Conservation (phyloP, 2,329 filamentous ascomycete species). For the Cladobotryum mycophilum region DNA sequence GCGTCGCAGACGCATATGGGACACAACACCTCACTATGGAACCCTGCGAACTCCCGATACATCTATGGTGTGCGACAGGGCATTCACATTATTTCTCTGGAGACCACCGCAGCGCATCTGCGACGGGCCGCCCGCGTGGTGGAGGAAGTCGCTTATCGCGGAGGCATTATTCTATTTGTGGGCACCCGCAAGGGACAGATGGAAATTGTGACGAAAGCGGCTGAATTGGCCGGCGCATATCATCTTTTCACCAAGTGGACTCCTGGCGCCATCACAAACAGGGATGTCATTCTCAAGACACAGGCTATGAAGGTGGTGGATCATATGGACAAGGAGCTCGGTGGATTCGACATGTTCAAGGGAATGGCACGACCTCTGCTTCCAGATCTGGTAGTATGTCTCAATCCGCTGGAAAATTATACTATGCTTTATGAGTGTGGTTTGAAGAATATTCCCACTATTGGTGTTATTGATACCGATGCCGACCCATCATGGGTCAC, state of each 20-base stretch:
- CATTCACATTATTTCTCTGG: constrained; percentile 88
- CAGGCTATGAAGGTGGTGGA: constrained; percentile 71
- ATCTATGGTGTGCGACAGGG: constrained; percentile 86
- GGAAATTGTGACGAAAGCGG: constrained; percentile 72
- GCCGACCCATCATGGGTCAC: constrained; percentile 89
- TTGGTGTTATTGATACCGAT: constrained; percentile 92
- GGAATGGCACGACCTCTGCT: constrained; percentile 59
- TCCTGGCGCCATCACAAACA: constrained; percentile 86
- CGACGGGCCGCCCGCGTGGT: constrained; percentile 91
- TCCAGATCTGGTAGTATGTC: constrained; percentile 84
- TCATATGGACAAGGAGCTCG: constrained; percentile 55
- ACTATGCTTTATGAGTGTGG: constrained; percentile 87
- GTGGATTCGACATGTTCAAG: constrained; percentile 61
- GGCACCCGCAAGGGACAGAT: constrained; percentile 81
- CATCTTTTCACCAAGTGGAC: constrained; percentile 93
- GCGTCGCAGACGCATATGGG: constrained; percentile 84
- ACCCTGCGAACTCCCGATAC: constrained; percentile 87
- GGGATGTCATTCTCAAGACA: constrained; percentile 73
- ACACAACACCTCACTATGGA: constrained; percentile 87
- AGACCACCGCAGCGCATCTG: constrained; percentile 80
- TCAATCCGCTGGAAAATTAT: constrained; percentile 92
- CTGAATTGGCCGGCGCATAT: constrained; percentile 69
- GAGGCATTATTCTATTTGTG: constrained; percentile 83
- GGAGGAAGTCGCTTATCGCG: constrained; percentile 73
- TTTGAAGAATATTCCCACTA: constrained; percentile 80